Evolutionary conservation across 345 rosid genomes (phyloP).

Genomic region (Brassica cretica): DNA sequence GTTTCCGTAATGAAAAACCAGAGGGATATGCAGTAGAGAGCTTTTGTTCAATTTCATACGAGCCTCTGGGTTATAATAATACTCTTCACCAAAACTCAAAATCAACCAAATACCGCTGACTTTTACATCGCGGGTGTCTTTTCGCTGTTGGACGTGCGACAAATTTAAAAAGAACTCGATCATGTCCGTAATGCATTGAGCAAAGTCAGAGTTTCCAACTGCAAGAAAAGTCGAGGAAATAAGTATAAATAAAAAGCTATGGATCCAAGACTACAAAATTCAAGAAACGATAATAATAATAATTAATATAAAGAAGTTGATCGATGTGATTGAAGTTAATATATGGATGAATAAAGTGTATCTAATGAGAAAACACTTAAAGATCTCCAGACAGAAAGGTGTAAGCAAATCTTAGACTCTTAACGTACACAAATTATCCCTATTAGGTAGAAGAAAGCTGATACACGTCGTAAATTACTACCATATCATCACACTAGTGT

Average conservation of each 20-base stretch:
- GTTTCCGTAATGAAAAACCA: slow-evolving; percentile 6
- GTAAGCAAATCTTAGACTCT: slow-evolving; percentile 35
- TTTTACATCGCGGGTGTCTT: background rate
- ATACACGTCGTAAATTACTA: background rate
- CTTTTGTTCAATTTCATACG: slow-evolving; percentile 19
- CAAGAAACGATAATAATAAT: background rate
- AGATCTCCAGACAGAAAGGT: slow-evolving; percentile 35
- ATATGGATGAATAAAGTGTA: slow-evolving; percentile 19
- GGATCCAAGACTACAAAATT: slow-evolving; percentile 7
- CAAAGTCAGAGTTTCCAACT: slow-evolving; percentile 43
- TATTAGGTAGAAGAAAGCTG: slow-evolving; percentile 18
- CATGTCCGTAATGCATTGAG: slow-evolving; percentile 27
- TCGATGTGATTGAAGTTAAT: slow-evolving; percentile 17
- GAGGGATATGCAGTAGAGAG: slow-evolving; percentile 9
- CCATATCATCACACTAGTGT: slow-evolving; percentile 20
- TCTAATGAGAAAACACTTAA: slow-evolving; percentile 8
- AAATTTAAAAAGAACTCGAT: slow-evolving; percentile 11
- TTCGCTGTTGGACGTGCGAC: slow-evolving; percentile 16
- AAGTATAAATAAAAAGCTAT: slow-evolving; percentile 5
- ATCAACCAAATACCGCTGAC: slow-evolving; percentile 2
- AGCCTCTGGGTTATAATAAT: slow-evolving; percentile 6
- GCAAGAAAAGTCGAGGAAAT: slow-evolving; percentile 27
- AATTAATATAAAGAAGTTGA: background rate
- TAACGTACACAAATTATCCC: background rate
- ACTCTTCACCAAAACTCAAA: background rate